Conservation (phyloP, 306 rosid species). For the Ceratonia siliqua region DNA sequence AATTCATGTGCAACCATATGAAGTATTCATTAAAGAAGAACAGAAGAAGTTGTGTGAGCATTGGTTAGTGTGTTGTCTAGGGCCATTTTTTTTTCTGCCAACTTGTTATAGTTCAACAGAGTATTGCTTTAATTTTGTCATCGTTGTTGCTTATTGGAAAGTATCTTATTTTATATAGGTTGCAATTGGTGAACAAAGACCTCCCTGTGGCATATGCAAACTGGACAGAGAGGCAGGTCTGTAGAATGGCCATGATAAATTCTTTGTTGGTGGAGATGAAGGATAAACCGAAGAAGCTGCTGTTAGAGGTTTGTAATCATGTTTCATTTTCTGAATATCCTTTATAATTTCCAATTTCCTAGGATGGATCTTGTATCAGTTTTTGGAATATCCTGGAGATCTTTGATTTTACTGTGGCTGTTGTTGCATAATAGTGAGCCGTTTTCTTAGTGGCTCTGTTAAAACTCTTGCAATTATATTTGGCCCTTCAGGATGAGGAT, state of each 20-base stretch:
- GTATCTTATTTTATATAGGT: constrained; percentile 56
- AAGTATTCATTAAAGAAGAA: constrained; percentile 82
- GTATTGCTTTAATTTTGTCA: constrained; percentile 15
- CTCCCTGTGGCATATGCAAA: constrained; percentile 68
- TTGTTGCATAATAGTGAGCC: background rate
- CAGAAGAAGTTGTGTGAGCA: constrained; percentile 81
- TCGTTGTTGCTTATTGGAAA: constrained; percentile 20
- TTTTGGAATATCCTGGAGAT: constrained; percentile 27
- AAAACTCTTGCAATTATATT: constrained; percentile 41
- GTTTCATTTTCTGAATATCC: constrained; percentile 23
- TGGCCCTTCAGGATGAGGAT: constrained; percentile 52
- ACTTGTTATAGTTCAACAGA: background rate
- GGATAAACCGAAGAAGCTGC: constrained; percentile 41
- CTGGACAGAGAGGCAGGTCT: constrained; percentile 57
- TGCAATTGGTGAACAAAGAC: constrained; percentile 68
- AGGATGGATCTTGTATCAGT: constrained; percentile 8
- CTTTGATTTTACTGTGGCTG: background rate
- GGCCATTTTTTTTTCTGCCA: constrained; percentile 3
- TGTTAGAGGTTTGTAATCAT: constrained; percentile 54
- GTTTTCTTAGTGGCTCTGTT: constrained; percentile 23
- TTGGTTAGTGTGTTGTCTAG: constrained; percentile 67
- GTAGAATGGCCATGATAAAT: constrained; percentile 47
- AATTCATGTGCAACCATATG: constrained; percentile 80
- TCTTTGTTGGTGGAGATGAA: constrained; percentile 66
- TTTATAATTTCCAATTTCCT: constrained; percentile 26